These are phyloP conservation scores for Monosporascus sp. DNA, from an alignment of 2,329 filamentous ascomycete species.

Conservation along the genomic window DNA sequence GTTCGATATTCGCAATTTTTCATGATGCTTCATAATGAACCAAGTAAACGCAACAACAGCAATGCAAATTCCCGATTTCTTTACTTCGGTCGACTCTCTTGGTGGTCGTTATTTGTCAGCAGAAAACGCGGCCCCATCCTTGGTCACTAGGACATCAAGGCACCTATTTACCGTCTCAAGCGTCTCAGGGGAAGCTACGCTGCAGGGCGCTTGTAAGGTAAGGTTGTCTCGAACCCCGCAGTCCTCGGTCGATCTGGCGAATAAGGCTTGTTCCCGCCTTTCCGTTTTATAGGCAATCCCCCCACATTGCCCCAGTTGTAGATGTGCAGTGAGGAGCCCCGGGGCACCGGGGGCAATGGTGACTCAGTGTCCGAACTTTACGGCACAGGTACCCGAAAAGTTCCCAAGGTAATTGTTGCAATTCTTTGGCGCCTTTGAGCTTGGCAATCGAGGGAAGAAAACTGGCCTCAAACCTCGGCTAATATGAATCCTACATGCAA, in stretches of 20 bases:
- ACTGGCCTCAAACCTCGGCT: background rate
- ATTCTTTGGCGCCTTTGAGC: no score
- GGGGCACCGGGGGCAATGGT: background rate
- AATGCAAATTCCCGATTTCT: background rate
- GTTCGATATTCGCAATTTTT: no score
- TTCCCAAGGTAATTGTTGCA: no score
- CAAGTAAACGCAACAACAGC: background rate
- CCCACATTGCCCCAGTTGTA: no score
- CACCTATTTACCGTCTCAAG: no score
- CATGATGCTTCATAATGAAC: background rate
- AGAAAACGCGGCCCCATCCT: background rate
- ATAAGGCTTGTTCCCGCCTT: background rate
- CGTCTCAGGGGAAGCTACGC: background rate
- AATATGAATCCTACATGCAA: background rate
- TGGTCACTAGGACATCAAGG: no score
- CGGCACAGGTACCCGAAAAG: background rate
- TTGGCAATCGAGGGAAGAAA: background rate
- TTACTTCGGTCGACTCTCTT: background rate
- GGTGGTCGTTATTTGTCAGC: background rate
- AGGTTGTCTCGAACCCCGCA: background rate
- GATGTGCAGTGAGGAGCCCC: no score
- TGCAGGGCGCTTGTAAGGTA: background rate
- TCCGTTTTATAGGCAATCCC: background rate
- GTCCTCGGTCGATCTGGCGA: background rate
- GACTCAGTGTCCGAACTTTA: background rate